Evolutionary conservation across 352 stramenopile species (phyloP).

Genomic region (Elongisporangium prolatum): DNA sequence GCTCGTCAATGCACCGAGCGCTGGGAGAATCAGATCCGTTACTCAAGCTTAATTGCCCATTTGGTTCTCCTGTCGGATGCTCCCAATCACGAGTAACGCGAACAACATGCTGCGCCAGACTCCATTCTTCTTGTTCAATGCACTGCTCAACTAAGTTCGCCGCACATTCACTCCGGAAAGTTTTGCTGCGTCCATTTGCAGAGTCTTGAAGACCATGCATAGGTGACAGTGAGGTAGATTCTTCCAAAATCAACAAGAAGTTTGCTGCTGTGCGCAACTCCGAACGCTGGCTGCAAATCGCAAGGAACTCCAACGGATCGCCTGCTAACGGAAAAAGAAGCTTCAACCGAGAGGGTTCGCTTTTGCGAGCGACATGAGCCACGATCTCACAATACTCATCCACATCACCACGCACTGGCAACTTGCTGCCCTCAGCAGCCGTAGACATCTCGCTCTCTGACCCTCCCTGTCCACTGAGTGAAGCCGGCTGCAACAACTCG

Average conservation of each 20-base stretch:
- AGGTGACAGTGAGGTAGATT: slow-evolving; percentile 19
- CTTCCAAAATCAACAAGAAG: slow-evolving; percentile 76
- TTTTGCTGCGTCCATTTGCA: slow-evolving; percentile 4
- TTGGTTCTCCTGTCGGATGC: slow-evolving; percentile 11
- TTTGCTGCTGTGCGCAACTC: slow-evolving; percentile 80
- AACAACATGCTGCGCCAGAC: slow-evolving; percentile 68
- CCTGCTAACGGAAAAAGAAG: slow-evolving; percentile 64
- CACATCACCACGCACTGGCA: slow-evolving; percentile 24
- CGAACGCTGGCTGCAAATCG: slow-evolving; percentile 50
- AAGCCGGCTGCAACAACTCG: slow-evolving; percentile 35
- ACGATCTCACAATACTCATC: slow-evolving; percentile 85
- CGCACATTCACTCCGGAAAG: slow-evolving; percentile 47
- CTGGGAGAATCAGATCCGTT: not conserved
- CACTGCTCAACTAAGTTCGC: slow-evolving; percentile 63
- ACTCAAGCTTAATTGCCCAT: not conserved
- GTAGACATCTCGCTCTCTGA: not conserved
- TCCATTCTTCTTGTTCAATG: slow-evolving; percentile 74
- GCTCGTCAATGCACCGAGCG: slow-evolving; percentile 43
- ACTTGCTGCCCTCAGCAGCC: not conserved
- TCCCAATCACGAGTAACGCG: slow-evolving; percentile 82
- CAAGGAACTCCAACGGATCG: slow-evolving; percentile 62
- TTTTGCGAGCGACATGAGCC: slow-evolving; percentile 78
- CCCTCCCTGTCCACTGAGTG: not conserved
- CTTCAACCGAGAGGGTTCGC: slow-evolving; percentile 68
- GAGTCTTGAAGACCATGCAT: not conserved